Evolutionary conservation across 768 basidiomycete species (phyloP).

Genomic region (Tubosaeta sp.): DNA sequence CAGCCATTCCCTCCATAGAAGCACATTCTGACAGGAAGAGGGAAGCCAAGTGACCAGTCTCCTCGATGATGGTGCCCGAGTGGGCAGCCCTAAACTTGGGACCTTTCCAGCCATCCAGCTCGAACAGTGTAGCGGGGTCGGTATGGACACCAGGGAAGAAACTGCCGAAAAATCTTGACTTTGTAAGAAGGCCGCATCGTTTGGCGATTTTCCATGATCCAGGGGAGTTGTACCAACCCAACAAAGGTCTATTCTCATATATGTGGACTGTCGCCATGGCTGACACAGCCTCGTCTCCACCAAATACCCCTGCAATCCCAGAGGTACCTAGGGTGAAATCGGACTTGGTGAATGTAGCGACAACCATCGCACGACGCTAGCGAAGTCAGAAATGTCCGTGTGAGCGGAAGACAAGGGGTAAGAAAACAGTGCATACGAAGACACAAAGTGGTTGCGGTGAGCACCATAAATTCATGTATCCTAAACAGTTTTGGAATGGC

Average conservation of each 20-base stretch:
- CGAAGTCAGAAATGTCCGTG: slow-evolving; percentile 23
- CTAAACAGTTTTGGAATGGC: no score
- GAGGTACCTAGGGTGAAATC: slow-evolving; percentile 27
- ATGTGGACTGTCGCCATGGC: slow-evolving; percentile 38
- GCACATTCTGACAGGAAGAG: slow-evolving; percentile 26
- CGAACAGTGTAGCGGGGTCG: slow-evolving; percentile 31
- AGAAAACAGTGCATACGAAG: slow-evolving; percentile 6
- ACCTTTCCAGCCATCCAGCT: slow-evolving; percentile 28
- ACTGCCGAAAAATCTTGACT: slow-evolving; percentile 31
- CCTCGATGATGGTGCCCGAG: slow-evolving; percentile 29
- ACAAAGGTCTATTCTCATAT: slow-evolving; percentile 29
- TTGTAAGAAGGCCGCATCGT: slow-evolving; percentile 30
- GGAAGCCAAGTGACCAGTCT: slow-evolving; percentile 30
- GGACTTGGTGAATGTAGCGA: slow-evolving; percentile 13
- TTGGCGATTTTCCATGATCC: slow-evolving; percentile 35
- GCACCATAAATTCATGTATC: no score
- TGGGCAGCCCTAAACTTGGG: slow-evolving; percentile 31
- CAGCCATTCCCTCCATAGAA: slow-evolving; percentile 9
- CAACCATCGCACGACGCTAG: slow-evolving; percentile 12
- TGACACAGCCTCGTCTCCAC: slow-evolving; percentile 36
- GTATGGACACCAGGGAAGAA: slow-evolving; percentile 32
- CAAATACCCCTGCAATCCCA: slow-evolving; percentile 36
- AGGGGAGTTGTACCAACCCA: slow-evolving; percentile 38
- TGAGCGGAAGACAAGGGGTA: slow-evolving; percentile 2
- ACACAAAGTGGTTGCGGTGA: no score